Evolutionary conservation across 1,139 yeast genomes (phyloP).

Genomic region (Chernovozyma aurita): DNA sequence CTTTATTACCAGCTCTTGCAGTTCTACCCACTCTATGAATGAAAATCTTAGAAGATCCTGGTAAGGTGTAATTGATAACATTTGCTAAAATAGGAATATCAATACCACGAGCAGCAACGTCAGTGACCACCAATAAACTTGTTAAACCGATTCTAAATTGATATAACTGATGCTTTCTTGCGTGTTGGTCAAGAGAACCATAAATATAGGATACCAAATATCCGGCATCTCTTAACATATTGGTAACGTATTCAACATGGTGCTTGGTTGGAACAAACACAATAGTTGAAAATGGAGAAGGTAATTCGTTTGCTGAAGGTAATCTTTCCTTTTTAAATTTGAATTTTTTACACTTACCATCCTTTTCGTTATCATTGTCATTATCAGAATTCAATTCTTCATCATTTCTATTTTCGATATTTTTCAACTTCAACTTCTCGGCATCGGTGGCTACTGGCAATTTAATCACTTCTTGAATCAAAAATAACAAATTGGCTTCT

Average conservation of each 20-base stretch:
- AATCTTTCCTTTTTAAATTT: slow-evolving; percentile 51
- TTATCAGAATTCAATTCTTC: slow-evolving; percentile 46
- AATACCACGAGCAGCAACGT: slow-evolving; percentile 99
- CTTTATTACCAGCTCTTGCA: slow-evolving; percentile 96
- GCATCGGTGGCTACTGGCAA: slow-evolving; percentile 76
- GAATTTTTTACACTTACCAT: slow-evolving; percentile 28
- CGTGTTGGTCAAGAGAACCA: slow-evolving; percentile 92
- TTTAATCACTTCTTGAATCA: slow-evolving; percentile 79
- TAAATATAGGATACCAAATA: slow-evolving; percentile 86
- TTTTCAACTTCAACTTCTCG: slow-evolving; percentile 50
- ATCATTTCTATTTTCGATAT: slow-evolving; percentile 40
- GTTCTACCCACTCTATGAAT: slow-evolving; percentile 98
- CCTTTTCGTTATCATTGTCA: slow-evolving; percentile 33
- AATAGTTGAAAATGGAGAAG: slow-evolving; percentile 82
- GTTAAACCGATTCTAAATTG: slow-evolving; percentile 84
- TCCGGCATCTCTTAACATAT: slow-evolving; percentile 68
- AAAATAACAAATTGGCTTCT: slow-evolving; percentile 76
- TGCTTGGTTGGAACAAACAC: slow-evolving; percentile 96
- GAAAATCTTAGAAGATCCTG: slow-evolving; percentile 89
- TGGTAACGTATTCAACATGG: slow-evolving; percentile 88
- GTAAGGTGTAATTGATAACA: slow-evolving; percentile 85
- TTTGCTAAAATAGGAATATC: slow-evolving; percentile 96
- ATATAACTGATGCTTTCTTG: slow-evolving; percentile 84
- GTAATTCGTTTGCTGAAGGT: slow-evolving; percentile 78
- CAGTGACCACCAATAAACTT: slow-evolving; percentile 86